Base-by-base conservation (phyloP, 2,329 filamentous ascomycete species). In the Phaeosphaeria sp. region DNA sequence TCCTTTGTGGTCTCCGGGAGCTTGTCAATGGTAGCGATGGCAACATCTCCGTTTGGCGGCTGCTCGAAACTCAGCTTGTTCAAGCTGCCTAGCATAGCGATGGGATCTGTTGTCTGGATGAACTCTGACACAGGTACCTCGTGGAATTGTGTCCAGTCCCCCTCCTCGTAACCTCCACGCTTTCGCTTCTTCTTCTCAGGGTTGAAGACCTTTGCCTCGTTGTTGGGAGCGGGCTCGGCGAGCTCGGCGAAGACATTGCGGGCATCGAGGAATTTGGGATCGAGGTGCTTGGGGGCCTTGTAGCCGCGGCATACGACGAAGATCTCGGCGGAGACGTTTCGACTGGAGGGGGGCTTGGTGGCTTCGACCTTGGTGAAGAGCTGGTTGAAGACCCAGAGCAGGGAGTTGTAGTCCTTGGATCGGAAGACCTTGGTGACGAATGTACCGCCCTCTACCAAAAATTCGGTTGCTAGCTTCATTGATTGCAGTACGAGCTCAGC, bases 391-490 rank as follows among this genome's bases (percentile, higher is more conserved):
- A 98, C 93, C 95, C 95, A 99, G 49, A 98, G 85, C 46, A 99
- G 80, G 57, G 92, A 89, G 75, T 97, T 97, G 82, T 97, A 98
- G 75, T 99, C 94, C 75, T 97, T 98, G 33, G 92, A 96, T 62
- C 95, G 84, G 83, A 99, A 99, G 44, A 99, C 92, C 80, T 99
- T 99, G 55, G 94, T 98, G 46, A 98, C 93, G 65, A 98, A 98
- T 9, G 89, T 94, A 63, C 95, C 95, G 46, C 93, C 71, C 41
- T 72, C 71, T 15, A 87, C 85, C 56, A 99, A 80, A 68, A 99
- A 99, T 66, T 99, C 94, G 0, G 93, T 97, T 2, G 95, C 95
- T 56, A 99, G 82, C 77, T 96, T 97, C 84, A 99, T 85, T 9
- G 92, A 90, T 75, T 97, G 91, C 54, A 99, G 82, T 13, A 91